Base-by-base conservation (phyloP, 495 filamentous ascomycete species). In the Penicillium coffeae region DNA sequence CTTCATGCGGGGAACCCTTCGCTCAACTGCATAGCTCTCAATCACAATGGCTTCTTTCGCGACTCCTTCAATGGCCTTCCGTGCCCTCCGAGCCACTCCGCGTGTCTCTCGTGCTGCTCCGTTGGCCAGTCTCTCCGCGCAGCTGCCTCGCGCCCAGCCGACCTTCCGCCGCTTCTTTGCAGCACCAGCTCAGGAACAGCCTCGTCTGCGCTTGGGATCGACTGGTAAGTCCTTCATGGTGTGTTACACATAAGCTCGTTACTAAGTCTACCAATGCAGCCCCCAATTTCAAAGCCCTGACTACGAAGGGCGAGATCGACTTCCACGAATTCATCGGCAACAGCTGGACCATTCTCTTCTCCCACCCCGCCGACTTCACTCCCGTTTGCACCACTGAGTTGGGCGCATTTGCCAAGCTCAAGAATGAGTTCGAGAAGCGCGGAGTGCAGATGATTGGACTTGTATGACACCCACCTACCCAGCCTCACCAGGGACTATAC, bases 351-450 rank as follows among this genome's bases (percentile, higher is more conserved):
- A 79, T 87, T 48, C 74, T 87, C 22, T 86, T 86, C 66, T 84
- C 81, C 8, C 84, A 87, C 66, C 83, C 83, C 0, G 82, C 80
- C 21, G 83, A 87, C 60, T 87, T 83, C 68, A 86, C 84, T 1
- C 82, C 83, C 14, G 83, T 85, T 34, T 86, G 83, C 66, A 87
- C 82, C 2, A 86, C 84, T 12, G 83, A 87, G 58, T 72, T 87
- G 16, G 83, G 83, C 9, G 83, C 83, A 1, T 85, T 87, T 49
- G 77, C 84, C 9, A 83, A 81, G 53, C 55, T 86, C 43, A 75
- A 79, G 62, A 61, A 65, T 37, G 79, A 85, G 52, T 86, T 87
- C 54, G 72, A 79, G 12, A 75, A 77, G 58, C 71, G 83, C 6
- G 75, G 73, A 19, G 82, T 85, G 10, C 84, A 86, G 67, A 77